A percentile compares a stretch with the other conserved stretches of the same genome.
Evolutionary conservation across 371 early-diverging fungal species (phyloP).

Genomic region (Syncephalastrum sp.): DNA sequence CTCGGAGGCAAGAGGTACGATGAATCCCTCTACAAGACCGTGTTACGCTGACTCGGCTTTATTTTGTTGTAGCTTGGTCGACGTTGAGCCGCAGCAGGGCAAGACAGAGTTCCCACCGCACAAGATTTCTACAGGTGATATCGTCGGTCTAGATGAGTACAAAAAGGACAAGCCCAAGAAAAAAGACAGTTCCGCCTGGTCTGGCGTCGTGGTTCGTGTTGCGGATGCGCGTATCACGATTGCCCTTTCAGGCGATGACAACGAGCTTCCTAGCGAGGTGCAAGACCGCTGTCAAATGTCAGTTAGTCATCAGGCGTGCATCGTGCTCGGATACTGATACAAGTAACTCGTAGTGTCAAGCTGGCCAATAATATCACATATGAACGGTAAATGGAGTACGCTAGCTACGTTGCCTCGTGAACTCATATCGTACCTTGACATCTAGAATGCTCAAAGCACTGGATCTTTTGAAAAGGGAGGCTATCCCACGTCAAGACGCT

Average conservation of each 20-base stretch:
- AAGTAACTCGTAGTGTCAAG: constrained; percentile 39
- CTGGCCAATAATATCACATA: constrained; percentile 81
- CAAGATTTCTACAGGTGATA: constrained; percentile 72
- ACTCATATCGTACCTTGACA: background rate
- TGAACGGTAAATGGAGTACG: constrained; percentile 49
- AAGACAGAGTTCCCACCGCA: constrained; percentile 54
- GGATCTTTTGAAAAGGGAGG: constrained; percentile 25
- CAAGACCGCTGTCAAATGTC: constrained; percentile 72
- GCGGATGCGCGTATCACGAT: constrained; percentile 64
- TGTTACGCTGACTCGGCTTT: constrained; percentile 2
- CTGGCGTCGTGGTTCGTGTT: constrained; percentile 61
- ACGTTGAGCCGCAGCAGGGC: constrained; percentile 45
- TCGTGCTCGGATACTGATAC: background rate
- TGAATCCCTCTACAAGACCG: background rate
- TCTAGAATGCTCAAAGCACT: constrained; percentile 45
- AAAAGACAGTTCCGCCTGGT: constrained; percentile 19
- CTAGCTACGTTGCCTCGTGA: no score
- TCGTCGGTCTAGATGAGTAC: constrained; percentile 70
- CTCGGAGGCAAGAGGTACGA: constrained; percentile 71
- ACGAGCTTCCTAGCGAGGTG: constrained; percentile 62
- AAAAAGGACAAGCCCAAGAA: constrained; percentile 47
- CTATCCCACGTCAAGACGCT: constrained; percentile 7
- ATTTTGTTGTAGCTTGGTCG: constrained; percentile 50
- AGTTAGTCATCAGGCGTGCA: constrained; percentile 2
- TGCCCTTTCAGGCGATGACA: constrained; percentile 54